A percentile compares a stretch with the other conserved stretches of the same genome.
phyloP scores from a whole-genome alignment of 306 rosid genomes.

The Delonix regia region DNA sequence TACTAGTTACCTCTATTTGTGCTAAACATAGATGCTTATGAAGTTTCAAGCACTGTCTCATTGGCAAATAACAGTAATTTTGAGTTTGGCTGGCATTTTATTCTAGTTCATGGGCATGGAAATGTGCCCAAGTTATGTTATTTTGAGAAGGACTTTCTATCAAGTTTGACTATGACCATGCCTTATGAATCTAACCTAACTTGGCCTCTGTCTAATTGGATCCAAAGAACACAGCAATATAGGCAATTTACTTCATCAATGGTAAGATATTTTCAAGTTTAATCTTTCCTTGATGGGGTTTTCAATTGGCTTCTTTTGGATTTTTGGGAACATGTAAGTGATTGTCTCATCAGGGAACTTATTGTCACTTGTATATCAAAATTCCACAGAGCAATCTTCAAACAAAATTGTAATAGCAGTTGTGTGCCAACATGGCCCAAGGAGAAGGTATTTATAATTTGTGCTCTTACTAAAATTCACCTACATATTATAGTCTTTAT shows the following conservation, averaged over 20 bases:
- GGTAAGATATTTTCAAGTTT: slow-evolving; percentile 45
- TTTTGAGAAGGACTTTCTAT: slow-evolving; percentile 52
- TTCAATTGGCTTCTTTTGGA: slow-evolving; percentile 19
- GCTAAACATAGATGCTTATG: slow-evolving; percentile 32
- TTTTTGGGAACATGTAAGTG: slow-evolving; percentile 56
- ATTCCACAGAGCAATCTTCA: slow-evolving; percentile 94
- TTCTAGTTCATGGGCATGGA: slow-evolving; percentile 37
- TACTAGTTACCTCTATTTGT: not conserved
- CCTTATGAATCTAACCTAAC: slow-evolving; percentile 50
- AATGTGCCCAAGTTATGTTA: slow-evolving; percentile 44
- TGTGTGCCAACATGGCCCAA: slow-evolving; percentile 39
- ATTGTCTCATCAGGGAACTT: slow-evolving; percentile 54
- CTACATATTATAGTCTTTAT: not conserved
- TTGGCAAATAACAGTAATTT: slow-evolving; percentile 42
- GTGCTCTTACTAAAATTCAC: slow-evolving; percentile 4
- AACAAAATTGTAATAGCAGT: slow-evolving; percentile 69
- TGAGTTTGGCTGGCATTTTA: slow-evolving; percentile 36
- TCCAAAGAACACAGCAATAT: slow-evolving; percentile 49
- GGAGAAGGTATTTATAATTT: slow-evolving; percentile 56
- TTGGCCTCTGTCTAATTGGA: slow-evolving; percentile 50
- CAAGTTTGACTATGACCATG: slow-evolving; percentile 46
- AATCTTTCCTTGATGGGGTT: slow-evolving; percentile 6
- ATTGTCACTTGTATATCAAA: slow-evolving; percentile 43
- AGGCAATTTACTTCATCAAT: slow-evolving; percentile 50
- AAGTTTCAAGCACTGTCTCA: slow-evolving; percentile 38